Evolutionary conservation across 2,329 filamentous ascomycete species (phyloP).

Genomic region (Penicillium sp.): DNA sequence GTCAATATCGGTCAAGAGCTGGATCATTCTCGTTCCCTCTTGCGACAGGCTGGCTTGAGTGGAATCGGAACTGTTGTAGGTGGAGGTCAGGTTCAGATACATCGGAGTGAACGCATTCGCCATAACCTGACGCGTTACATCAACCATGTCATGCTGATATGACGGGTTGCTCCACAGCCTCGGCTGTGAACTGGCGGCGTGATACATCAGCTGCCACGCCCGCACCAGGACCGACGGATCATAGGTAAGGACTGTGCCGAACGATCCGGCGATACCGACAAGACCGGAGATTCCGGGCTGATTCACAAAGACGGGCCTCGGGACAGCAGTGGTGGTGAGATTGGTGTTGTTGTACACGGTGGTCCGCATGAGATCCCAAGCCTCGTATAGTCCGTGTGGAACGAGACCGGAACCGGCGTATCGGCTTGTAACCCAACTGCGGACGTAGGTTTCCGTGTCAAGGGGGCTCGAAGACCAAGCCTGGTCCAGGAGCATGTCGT

Average conservation of each 20-base stretch:
- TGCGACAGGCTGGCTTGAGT: conserved; percentile 15
- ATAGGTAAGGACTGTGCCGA: conserved; percentile 43
- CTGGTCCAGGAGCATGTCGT: conserved; percentile 52
- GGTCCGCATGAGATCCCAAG: conserved; percentile 48
- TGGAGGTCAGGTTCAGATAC: conserved; percentile 39
- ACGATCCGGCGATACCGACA: conserved; percentile 36
- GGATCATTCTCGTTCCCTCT: conserved; percentile 31
- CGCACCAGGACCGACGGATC: conserved; percentile 37
- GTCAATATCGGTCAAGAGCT: conserved; percentile 42
- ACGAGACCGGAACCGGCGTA: conserved; percentile 39
- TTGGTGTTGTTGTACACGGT: conserved; percentile 53
- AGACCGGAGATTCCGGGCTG: conserved; percentile 45
- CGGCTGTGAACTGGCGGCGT: conserved; percentile 32
- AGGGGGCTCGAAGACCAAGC: conserved; percentile 49
- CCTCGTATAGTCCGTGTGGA: conserved; percentile 38
- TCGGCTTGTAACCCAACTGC: conserved; percentile 45
- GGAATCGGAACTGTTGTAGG: conserved; percentile 30
- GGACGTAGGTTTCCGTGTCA: conserved; percentile 48
- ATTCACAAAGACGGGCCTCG: conserved; percentile 50
- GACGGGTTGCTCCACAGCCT: conserved; percentile 43
- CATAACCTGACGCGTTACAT: conserved; percentile 51
- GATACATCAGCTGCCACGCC: conserved; percentile 43
- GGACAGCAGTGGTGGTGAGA: conserved; percentile 40
- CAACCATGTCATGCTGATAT: conserved; percentile 50
- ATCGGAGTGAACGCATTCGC: conserved; percentile 46